Conservation (phyloP, 1,284 basidiomycete species). For the Naganishia sp. region DNA sequence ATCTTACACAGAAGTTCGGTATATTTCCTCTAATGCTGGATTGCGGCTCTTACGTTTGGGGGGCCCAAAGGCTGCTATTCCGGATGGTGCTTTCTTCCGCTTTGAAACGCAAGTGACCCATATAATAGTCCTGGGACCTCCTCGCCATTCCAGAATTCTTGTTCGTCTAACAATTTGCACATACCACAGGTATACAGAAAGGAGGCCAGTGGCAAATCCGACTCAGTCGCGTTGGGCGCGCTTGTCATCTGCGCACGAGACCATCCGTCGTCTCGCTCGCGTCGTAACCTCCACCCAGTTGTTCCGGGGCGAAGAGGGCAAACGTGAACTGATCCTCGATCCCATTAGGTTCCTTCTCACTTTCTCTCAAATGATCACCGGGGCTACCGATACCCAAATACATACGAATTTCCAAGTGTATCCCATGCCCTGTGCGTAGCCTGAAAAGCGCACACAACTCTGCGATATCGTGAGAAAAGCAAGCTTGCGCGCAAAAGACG, state of each 20-base stretch:
- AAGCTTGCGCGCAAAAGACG: background rate
- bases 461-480: slow-evolving; percentile 3
- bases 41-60: too few relatives aligned
- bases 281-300: background rate
- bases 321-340: background rate
- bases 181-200: background rate
- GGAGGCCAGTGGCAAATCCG: background rate
- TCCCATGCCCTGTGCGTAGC: background rate
- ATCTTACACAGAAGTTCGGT: too few relatives aligned
- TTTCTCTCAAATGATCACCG: background rate
- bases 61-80: too few relatives aligned
- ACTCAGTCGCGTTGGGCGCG: background rate
- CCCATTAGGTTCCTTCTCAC: background rate
- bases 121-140: too few relatives aligned
- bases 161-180: too few relatives aligned
- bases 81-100: too few relatives aligned
- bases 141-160: too few relatives aligned
- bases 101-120: too few relatives aligned
- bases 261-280: background rate
- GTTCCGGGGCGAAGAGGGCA: background rate
- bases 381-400: too few relatives aligned
- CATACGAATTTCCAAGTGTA: background rate
- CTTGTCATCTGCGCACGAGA: background rate
- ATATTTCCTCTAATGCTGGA: too few relatives aligned
- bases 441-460: background rate